Base-by-base conservation (phyloP, 139 green algal genomes). In the Limnomonas spitsbergensis region DNA sequence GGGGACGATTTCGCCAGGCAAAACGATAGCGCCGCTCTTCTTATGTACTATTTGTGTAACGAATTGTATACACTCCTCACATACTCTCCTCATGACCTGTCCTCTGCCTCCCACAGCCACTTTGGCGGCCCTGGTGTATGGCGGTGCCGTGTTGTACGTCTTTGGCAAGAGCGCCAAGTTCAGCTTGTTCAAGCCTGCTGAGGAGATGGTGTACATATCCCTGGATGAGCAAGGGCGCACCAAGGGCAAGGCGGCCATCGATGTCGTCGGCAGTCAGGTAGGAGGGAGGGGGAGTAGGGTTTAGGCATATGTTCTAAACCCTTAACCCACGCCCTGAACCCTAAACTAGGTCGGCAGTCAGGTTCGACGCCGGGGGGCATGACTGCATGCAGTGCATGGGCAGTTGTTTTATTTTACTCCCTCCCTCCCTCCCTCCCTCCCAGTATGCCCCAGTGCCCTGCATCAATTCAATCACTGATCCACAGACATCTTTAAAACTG, bases 181-280 rank as follows among this genome's bases (percentile, higher is more conserved):
- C 81, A 88, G 40, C n/a, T 86, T 98, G 85, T 97, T 95, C 86
- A 98, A 98, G 88, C 94, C 94, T 4, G 92, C 94, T 4, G 94
- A 97, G 81, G 94, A 98, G 87, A 97, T 98, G 93, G 93, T 88
- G 0, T 93, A 94, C 84, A 89, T 94, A 34, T 84, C 71, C 9
- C 75, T 94, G 61, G 88, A 91, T 69, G 84, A 92, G 38, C 83
- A 95, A 76, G 84, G 81, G 32, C 78, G 91, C 47, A 97, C 93
- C 40, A 95, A 96, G 75, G 93, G 94, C 66, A 98, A 98, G 83
- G 95, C 95, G 14, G 94, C 95, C 37, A 95, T 98, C 40, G 94
- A 98, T 77, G 93, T 98, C 7, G 90, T 96, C 24, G 36, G 35
- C 24, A 47, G 3, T 24, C 47, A 67, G 29, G 73, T 69, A 9